A percentile compares a stretch with the other conserved stretches of the same genome.
Evolutionary conservation across 2,329 filamentous ascomycete genomes (phyloP).

Genomic region (Colletotrichum ledebouriae): DNA sequence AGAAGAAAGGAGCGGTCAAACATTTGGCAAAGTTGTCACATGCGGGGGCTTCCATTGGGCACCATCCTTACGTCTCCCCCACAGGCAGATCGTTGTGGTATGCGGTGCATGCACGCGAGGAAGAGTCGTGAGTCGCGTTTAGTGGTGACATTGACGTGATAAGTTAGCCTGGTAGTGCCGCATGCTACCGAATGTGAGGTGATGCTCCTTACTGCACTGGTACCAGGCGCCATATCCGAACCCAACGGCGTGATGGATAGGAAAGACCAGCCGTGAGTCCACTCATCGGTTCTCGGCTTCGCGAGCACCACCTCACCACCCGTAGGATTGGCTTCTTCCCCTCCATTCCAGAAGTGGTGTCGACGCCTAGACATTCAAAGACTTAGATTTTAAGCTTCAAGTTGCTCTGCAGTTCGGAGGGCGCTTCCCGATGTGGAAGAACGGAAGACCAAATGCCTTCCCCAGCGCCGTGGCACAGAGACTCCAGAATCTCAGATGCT

Average conservation of each 20-base stretch:
- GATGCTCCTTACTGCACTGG: conserved; percentile 31
- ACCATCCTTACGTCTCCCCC: conserved; percentile 2
- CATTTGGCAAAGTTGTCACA: conserved; percentile 12
- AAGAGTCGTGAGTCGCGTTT: conserved; percentile 23
- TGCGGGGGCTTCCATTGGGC: conserved; percentile 21
- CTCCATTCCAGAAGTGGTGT: conserved; percentile 1
- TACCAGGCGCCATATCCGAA: conserved; percentile 1
- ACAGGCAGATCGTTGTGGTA: conserved; percentile 19
- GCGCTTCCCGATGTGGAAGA: conserved; percentile 10
- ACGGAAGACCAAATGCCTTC: background rate
- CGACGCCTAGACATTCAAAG: background rate
- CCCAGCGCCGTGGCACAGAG: background rate
- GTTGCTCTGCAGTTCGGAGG: background rate
- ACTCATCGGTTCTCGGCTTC: conserved; percentile 15
- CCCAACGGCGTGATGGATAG: background rate
- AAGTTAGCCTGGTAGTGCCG: conserved; percentile 25
- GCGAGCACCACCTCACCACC: background rate
- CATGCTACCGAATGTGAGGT: conserved; percentile 32
- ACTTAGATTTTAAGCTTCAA: conserved; percentile 13
- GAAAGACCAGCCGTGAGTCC: conserved; percentile 17
- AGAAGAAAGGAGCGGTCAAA: conserved; percentile 37
- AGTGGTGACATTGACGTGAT: conserved; percentile 36
- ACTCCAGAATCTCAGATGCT: background rate
- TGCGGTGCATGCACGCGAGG: conserved; percentile 24
- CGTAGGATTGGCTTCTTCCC: background rate